Evolutionary conservation across 1,284 basidiomycete species (phyloP).

Genomic region (Sanghuangporus weigelae): DNA sequence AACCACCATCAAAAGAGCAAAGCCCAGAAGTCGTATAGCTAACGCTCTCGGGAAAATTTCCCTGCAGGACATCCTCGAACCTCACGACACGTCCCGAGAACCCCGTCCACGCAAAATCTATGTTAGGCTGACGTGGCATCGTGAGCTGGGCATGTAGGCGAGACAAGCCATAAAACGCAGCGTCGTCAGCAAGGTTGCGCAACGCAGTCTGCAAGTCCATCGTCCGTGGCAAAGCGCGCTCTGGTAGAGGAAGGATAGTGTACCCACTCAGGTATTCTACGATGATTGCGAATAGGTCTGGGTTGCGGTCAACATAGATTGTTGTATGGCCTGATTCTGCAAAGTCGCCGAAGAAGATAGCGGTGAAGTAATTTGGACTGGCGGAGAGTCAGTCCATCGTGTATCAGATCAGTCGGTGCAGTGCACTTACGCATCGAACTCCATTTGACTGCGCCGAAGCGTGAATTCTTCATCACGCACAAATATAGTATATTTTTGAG

Average conservation of each 20-base stretch:
- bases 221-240: slow-evolving; percentile 14
- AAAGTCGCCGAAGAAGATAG: slow-evolving; percentile 18
- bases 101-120: slow-evolving; percentile 19
- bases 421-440: slow-evolving; percentile 15
- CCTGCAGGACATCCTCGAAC: slow-evolving; percentile 18
- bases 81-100: slow-evolving; percentile 17
- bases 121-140: slow-evolving; percentile 12
- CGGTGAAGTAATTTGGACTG: slow-evolving; percentile 20
- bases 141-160: slow-evolving; percentile 14
- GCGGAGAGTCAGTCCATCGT: neutral
- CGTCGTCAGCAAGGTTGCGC: slow-evolving; percentile 18
- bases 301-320: slow-evolving; percentile 18
- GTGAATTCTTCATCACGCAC: slow-evolving; percentile 20
- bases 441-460: slow-evolving; percentile 16
- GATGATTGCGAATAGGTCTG: slow-evolving; percentile 19
- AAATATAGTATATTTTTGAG: slow-evolving; percentile 13
- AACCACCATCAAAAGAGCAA: slow-evolving; percentile 16
- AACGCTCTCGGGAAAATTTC: slow-evolving; percentile 17
- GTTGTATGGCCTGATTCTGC: slow-evolving; percentile 13
- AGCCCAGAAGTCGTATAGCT: slow-evolving; percentile 19
- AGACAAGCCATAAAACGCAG: slow-evolving; percentile 19
- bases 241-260: slow-evolving; percentile 17
- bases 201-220: slow-evolving; percentile 16
- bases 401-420: neutral
- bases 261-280: slow-evolving; percentile 21